Base-by-base conservation (phyloP, 192 early-diverging fungal genomes). In the Coemansia sp. region DNA sequence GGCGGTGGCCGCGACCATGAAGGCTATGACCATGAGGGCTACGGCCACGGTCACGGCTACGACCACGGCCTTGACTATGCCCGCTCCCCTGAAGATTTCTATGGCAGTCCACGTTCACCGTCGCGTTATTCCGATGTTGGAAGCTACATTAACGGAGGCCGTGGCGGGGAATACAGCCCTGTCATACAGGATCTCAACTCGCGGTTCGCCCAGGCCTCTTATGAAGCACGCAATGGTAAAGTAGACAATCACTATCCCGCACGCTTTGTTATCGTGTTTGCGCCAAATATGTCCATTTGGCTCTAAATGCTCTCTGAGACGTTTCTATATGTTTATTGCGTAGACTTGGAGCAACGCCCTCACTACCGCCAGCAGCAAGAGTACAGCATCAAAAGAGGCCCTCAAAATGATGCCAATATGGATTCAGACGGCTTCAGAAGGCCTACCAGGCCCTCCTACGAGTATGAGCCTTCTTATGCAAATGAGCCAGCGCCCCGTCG, bases 381-480 rank as follows among this genome's bases (percentile, higher is more conserved):
- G 33, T 10, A 59, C 15, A 33, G 57, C 33, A 34, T 13, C 57
- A 59, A 24, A 59, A 59, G 57, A 59, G 57, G 57, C n/a, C 2
- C 51, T 52, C 51, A 20, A 6, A 59, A 59, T 59, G 51, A 59
- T 18, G 3, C 1, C 33, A 59, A 31, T 27, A 36, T 36, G 57
- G 40, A 34, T 1, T 31, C 22, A 16, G 55, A 69, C 42, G 54
- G 59, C 20, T 54, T 46, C 40, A 2, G 44, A 12, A 27, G 22
- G 4, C 55, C 29, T 31, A 44, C 27, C 10, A 40, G 59, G 13
- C 15, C 36, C 20, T 69, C 11, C 20, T 44, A 24, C 18, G 55
- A 62, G 4, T 15, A 47, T 62, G 68, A 52, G 22, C 40, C 41
- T 31, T 66, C 63, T 33, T 46, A 42, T 31, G 68, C 42, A 46